Base-by-base conservation (phyloP, 2,329 filamentous ascomycete species). In the Colletotrichum sp. region DNA sequence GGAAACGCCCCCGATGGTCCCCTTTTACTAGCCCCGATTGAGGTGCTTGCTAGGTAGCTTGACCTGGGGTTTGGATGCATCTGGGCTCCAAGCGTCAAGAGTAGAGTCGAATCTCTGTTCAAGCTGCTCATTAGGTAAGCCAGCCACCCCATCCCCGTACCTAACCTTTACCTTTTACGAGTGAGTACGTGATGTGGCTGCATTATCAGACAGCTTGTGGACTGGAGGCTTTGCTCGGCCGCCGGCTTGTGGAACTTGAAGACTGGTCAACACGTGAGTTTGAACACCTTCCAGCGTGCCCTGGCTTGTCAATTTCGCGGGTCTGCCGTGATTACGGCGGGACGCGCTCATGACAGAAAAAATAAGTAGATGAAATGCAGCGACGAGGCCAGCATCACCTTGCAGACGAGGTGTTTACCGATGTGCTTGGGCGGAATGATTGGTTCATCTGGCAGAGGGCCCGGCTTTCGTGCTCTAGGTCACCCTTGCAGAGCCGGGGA, bases 241-340 rank as follows among this genome's bases (percentile, higher is more conserved):
- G 32, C n/a, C 60, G 30, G 30, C 44, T 24, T 36, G 44, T 65
- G 39, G 28, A 36, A 39, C 24, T 44, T 24, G 21, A 52, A 59
- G 60, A 59, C 36, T 21, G 24, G 44, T 49, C 10, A 28, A 36
- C 32, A 66, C 26, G 49, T 71, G 68, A 75, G 72, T 71, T 60
- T 71, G 60, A n/a, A 60, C 21, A 28, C 36, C 18, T 44, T 52
- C 72, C 49, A 26, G 72, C 60, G 26, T 66, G 21, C 69, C 68
- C 68, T 66, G 62, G 68, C 68, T 30, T 75, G 72, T 72, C 60
- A 69, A 72, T 72, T 57, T 71, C 62, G 68, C 52, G 36, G 71
- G 72, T 49, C 18, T 30, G 60, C 32, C 39, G 55, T 74, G 72
- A 71, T 71, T 74, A 34, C 67, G 64, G 32, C 28, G 52, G 72